phyloP scores from a whole-genome alignment of 2,329 filamentous ascomycete genomes.

The Bisporella sp. region DNA sequence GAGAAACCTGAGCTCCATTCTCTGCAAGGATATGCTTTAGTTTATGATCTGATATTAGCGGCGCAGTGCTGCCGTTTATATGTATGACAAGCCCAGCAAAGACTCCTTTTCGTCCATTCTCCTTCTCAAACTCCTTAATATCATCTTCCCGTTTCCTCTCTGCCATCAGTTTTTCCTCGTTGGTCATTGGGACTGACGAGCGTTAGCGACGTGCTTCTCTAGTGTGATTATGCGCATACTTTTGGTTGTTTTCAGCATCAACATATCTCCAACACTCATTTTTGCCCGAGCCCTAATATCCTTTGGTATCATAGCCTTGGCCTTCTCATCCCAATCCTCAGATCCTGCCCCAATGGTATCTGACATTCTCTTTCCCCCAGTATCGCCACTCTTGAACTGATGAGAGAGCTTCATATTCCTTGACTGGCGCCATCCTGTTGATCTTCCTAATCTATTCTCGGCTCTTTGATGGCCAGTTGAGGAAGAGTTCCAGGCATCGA shows the following conservation, averaged over 20 bases:
- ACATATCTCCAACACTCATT: conserved; percentile 46
- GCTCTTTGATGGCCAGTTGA: conserved; percentile 74
- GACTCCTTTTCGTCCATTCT: conserved; percentile 34
- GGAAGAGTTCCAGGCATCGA: conserved; percentile 67
- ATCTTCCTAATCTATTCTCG: conserved; percentile 56
- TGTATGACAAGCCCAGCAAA: conserved; percentile 71
- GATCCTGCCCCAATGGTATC: conserved; percentile 62
- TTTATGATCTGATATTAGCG: conserved; percentile 76
- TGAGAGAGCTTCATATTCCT: conserved; percentile 60
- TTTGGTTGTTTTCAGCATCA: conserved; percentile 24
- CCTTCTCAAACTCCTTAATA: conserved; percentile 31
- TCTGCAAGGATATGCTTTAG: conserved; percentile 70
- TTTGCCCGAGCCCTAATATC: conserved; percentile 25
- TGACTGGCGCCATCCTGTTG: conserved; percentile 64
- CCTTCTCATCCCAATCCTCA: conserved; percentile 42
- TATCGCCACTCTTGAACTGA: conserved; percentile 57
- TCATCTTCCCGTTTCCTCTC: conserved; percentile 40
- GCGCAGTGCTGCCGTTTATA: conserved; percentile 81
- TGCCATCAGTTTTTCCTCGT: conserved; percentile 15
- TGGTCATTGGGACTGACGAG: conserved; percentile 25
- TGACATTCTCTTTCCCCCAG: conserved; percentile 51
- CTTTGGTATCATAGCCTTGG: conserved; percentile 37
- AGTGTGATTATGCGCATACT: conserved; percentile 2
- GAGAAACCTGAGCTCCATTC: conserved; percentile 66
- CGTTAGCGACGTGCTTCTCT: conserved; percentile 4